These are phyloP conservation scores for Anthoceros angustus DNA, from an alignment of 225 moss, liverwort and hornwort genomes.

Conservation along the genomic window DNA sequence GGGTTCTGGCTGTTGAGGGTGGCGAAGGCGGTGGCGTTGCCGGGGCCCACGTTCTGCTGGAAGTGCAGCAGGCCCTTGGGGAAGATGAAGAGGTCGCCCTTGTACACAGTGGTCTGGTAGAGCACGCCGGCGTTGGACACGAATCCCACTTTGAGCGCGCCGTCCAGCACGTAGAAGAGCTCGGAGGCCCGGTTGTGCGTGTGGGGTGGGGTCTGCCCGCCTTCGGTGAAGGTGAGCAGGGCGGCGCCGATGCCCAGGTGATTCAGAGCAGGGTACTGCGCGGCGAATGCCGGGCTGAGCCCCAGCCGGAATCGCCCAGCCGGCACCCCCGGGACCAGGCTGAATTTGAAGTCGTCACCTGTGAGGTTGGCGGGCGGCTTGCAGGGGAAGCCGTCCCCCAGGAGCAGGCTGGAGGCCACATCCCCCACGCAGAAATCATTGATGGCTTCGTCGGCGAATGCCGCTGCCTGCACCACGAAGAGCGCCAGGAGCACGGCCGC, in stretches of 20 bases:
- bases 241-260: neutral
- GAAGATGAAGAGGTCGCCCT: constrained; percentile 3
- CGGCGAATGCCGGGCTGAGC: neutral
- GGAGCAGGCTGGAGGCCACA: too few relatives aligned
- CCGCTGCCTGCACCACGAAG: too few relatives aligned
- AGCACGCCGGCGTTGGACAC: neutral
- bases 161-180: constrained; percentile 1
- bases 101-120: neutral
- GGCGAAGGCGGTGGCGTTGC: neutral
- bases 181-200: constrained; percentile 2
- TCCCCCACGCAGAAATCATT: too few relatives aligned
- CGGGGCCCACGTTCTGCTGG: constrained; percentile 1
- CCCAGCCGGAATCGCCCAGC: neutral
- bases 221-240: constrained; percentile 1
- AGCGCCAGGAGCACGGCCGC: too few relatives aligned
- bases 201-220: constrained; percentile 1
- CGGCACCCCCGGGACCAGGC: neutral
- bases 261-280: neutral
- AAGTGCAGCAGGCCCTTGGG: neutral
- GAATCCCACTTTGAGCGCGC: neutral
- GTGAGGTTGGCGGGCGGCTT: constrained; percentile 1
- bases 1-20: constrained; percentile 2
- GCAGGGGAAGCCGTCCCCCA: too few relatives aligned
- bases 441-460: too few relatives aligned
- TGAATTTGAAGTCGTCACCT: constrained; percentile 3